These are phyloP conservation scores for Aspergillus chevalieri DNA, from an alignment of 2,329 filamentous ascomycete species.

Conservation along the genomic window DNA sequence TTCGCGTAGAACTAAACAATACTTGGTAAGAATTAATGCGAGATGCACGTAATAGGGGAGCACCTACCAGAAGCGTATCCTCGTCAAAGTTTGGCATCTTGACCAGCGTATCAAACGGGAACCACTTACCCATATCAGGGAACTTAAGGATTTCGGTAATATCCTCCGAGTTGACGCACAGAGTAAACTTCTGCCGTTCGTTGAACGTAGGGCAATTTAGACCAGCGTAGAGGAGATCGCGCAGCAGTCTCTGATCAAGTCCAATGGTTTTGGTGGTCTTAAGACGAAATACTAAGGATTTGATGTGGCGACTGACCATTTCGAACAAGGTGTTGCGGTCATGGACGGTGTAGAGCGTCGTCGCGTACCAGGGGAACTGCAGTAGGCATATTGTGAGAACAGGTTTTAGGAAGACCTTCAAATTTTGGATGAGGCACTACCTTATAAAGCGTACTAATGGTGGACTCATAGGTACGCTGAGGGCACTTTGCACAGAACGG, in stretches of 20 bases:
- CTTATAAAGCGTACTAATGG: constrained; percentile 49
- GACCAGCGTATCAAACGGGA: constrained; percentile 36
- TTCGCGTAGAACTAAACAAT: constrained; percentile 18
- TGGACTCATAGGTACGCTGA: constrained; percentile 49
- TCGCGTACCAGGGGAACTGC: constrained; percentile 47
- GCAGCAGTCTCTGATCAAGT: constrained; percentile 32
- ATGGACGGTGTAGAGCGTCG: constrained; percentile 39
- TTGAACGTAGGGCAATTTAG: constrained; percentile 40
- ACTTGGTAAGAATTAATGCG: background rate
- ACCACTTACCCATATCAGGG: constrained; percentile 25
- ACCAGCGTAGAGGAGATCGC: constrained; percentile 36
- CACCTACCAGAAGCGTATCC: constrained; percentile 22
- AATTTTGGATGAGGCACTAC: constrained; percentile 17
- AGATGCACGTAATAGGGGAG: background rate
- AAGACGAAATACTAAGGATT: constrained; percentile 62
- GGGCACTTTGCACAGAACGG: constrained; percentile 45
- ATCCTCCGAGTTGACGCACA: constrained; percentile 24
- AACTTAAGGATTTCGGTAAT: constrained; percentile 14
- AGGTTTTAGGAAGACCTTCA: background rate
- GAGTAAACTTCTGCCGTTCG: constrained; percentile 37
- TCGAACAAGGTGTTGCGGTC: constrained; percentile 44
- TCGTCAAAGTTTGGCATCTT: constrained; percentile 18
- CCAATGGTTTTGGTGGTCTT: constrained; percentile 37
- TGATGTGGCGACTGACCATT: constrained; percentile 51
- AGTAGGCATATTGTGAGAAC: constrained; percentile 6